phyloP scores from a whole-genome alignment of 2,329 filamentous ascomycete species.

The Colletotrichum sp. region DNA sequence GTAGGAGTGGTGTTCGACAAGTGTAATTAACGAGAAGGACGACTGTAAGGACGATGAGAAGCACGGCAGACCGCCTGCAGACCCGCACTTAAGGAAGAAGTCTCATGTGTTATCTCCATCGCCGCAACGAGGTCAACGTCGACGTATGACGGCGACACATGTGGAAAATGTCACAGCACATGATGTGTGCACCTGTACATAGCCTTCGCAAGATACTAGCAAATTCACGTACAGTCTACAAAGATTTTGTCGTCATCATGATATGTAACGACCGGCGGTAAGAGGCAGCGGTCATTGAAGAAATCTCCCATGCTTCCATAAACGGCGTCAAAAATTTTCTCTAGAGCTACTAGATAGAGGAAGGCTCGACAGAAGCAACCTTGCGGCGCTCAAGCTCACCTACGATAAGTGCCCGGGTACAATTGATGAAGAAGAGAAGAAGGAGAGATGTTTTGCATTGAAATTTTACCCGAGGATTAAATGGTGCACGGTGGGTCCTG shows the following conservation, averaged over 20 bases:
- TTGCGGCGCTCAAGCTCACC: constrained; percentile 62
- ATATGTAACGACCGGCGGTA: constrained; percentile 76
- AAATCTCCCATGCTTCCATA: constrained; percentile 74
- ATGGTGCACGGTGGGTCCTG: neutral
- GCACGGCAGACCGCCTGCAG: neutral
- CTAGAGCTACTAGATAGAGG: constrained; percentile 73
- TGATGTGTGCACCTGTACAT: neutral
- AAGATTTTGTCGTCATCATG: neutral
- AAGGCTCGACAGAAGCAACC: constrained; percentile 62
- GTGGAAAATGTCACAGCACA: neutral
- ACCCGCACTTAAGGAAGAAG: neutral
- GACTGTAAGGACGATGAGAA: neutral
- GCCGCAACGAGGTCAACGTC: neutral
- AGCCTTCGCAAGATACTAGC: neutral
- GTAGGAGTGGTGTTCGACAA: neutral
- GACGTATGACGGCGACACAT: neutral
- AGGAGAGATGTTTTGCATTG: constrained; percentile 26
- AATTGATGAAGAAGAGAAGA: constrained; percentile 57
- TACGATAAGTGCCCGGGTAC: constrained; percentile 76
- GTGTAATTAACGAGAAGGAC: neutral
- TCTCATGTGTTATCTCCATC: neutral
- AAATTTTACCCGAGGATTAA: constrained; percentile 16
- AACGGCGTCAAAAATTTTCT: constrained; percentile 66
- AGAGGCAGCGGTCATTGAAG: constrained; percentile 69
- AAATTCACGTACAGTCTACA: neutral